Percentiles rank a stretch among this genome's conserved stretches.
Evolutionary conservation across 2,329 filamentous ascomycete genomes (phyloP).

Genomic region (Aspergillus awamori): DNA sequence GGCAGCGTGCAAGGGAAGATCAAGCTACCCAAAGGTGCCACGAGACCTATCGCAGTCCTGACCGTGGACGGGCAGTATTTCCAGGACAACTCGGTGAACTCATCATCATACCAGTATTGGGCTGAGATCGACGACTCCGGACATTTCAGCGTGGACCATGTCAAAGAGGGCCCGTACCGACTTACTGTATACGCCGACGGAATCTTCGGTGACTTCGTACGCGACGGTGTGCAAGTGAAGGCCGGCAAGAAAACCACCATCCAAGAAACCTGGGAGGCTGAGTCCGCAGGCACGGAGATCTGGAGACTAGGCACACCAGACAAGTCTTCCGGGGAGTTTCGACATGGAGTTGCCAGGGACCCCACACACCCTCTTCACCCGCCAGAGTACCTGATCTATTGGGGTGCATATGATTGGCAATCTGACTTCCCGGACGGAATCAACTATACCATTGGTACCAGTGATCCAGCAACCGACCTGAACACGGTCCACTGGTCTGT

Average conservation of each 20-base stretch:
- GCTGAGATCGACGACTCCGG: conserved; percentile 54
- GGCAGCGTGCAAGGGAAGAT: conserved; percentile 56
- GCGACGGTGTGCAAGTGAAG: conserved; percentile 54
- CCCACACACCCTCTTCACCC: conserved; percentile 54
- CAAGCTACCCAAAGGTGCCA: conserved; percentile 55
- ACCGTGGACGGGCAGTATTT: conserved; percentile 56
- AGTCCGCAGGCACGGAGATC: conserved; percentile 60
- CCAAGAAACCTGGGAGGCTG: conserved; percentile 55
- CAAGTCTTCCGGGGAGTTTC: conserved; percentile 63
- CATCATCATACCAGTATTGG: conserved; percentile 66
- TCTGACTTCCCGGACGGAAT: conserved; percentile 63
- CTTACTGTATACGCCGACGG: conserved; percentile 65
- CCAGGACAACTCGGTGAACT: conserved; percentile 61
- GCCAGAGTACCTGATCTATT: conserved; percentile 65
- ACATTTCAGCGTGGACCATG: conserved; percentile 54
- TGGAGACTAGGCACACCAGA: conserved; percentile 67
- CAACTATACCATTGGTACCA: conserved; percentile 59
- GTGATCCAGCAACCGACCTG: conserved; percentile 53
- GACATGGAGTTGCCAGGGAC: conserved; percentile 58
- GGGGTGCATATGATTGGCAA: conserved; percentile 62
- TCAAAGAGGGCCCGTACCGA: conserved; percentile 63
- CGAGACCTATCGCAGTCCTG: conserved; percentile 59
- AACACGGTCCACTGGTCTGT: conserved; percentile 70
- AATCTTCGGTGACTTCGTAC: conserved; percentile 62
- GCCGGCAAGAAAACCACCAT: conserved; percentile 45